phyloP scores from a whole-genome alignment of 2,329 filamentous ascomycete genomes.

The Fusarium subtropicale region DNA sequence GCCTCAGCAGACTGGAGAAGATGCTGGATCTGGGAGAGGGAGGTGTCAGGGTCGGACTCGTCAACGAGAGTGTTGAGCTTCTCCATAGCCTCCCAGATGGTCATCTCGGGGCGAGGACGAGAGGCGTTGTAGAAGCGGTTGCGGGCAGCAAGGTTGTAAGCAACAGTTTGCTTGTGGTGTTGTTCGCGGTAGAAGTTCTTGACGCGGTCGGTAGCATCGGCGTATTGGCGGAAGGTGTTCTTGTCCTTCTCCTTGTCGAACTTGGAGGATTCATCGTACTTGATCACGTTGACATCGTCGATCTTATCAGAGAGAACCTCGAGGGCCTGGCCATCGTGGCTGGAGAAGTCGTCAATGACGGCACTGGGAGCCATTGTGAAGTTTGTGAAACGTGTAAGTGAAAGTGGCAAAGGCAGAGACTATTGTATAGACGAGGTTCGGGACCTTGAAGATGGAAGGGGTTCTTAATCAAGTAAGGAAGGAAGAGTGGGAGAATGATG shows the following conservation, averaged over 20 bases:
- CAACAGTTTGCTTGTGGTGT: constrained; percentile 78
- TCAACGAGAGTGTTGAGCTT: constrained; percentile 92
- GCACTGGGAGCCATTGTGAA: constrained; percentile 46
- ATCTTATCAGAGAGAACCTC: constrained; percentile 62
- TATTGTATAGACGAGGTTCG: neutral
- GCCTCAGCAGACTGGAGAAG: constrained; percentile 90
- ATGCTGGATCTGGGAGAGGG: constrained; percentile 89
- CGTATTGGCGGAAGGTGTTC: constrained; percentile 83
- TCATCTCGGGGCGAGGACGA: constrained; percentile 76
- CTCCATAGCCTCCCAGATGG: constrained; percentile 91
- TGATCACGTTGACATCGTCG: constrained; percentile 66
- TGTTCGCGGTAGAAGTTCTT: constrained; percentile 86
- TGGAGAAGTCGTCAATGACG: constrained; percentile 42
- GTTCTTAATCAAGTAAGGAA: neutral
- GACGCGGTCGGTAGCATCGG: constrained; percentile 84
- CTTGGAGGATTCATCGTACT: constrained; percentile 65
- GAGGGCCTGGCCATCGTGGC: constrained; percentile 50
- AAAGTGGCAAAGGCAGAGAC: constrained; percentile 6
- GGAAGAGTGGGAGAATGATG: constrained; percentile 25
- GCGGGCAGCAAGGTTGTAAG: constrained; percentile 86
- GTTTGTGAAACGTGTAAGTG: constrained; percentile 28
- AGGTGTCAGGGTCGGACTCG: constrained; percentile 90
- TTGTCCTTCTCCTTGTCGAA: constrained; percentile 84
- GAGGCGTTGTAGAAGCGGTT: constrained; percentile 67
- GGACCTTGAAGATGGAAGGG: neutral